Percentiles rank a stretch among this genome's conserved stretches.
These are phyloP conservation scores for Coemansia sp. DNA, from an alignment of 371 early-diverging fungal genomes.

Conservation along the genomic window DNA sequence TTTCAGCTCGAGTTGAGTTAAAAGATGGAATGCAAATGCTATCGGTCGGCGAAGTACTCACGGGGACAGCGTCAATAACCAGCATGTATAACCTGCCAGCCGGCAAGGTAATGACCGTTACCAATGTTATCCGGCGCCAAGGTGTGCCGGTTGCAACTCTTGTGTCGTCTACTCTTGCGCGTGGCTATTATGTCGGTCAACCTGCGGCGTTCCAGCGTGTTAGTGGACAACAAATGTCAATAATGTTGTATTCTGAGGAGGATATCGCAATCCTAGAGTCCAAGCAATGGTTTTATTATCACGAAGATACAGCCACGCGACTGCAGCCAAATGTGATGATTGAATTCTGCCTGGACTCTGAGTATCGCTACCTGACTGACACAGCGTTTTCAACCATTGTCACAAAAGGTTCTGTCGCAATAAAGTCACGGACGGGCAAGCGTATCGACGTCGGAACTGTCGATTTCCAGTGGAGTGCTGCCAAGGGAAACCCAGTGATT, in stretches of 20 bases:
- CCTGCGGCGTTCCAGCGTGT: neutral
- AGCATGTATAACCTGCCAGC: neutral
- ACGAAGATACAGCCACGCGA: conserved; percentile 60
- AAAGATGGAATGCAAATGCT: neutral
- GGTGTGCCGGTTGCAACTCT: no score
- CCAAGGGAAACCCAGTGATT: conserved; percentile 35
- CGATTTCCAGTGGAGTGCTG: conserved; percentile 62
- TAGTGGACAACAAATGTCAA: neutral
- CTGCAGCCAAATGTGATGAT: conserved; percentile 66
- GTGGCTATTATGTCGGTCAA: neutral
- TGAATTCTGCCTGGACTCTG: conserved; percentile 73
- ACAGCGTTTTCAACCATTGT: conserved; percentile 57
- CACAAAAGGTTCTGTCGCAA: conserved; percentile 55
- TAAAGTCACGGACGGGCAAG: conserved; percentile 61
- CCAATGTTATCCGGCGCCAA: no score
- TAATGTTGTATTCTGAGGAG: neutral
- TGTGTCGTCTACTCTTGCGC: no score
- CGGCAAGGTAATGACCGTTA: no score
- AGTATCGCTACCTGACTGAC: conserved; percentile 65
- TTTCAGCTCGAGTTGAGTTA: neutral
- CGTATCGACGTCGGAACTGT: conserved; percentile 74
- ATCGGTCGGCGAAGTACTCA: neutral
- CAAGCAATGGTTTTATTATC: conserved; percentile 85
- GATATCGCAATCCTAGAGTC: conserved; percentile 57
- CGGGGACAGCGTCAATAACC: neutral